Evolutionary conservation across 73 alveolate species (phyloP).

Genomic region (Stentor roeselii): DNA sequence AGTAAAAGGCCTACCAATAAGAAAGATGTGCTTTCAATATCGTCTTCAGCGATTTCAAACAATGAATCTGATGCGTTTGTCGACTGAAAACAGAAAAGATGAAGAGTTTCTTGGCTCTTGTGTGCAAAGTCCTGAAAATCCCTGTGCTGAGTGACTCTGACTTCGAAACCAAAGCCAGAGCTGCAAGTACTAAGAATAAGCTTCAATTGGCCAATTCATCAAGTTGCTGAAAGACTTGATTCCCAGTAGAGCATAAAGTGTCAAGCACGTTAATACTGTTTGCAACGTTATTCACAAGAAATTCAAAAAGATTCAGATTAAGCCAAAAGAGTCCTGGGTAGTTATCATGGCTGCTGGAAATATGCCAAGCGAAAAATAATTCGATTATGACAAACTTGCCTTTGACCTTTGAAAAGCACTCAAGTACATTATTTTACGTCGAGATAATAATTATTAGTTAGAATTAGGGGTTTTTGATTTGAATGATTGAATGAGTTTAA

Average conservation of each 20-base stretch:
- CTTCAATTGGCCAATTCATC: neutral
- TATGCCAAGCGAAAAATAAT: neutral
- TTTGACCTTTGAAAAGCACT: slow-evolving; percentile 24
- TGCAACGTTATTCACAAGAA: neutral
- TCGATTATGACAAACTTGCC: neutral
- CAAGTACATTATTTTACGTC: neutral
- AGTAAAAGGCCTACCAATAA: too few relatives aligned
- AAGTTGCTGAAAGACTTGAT: neutral
- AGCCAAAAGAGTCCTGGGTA: neutral
- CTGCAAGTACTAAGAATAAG: neutral
- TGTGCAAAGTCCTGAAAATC: neutral
- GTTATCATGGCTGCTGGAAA: neutral
- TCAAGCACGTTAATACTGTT: neutral
- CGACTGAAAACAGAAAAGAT: neutral
- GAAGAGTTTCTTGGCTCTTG: neutral
- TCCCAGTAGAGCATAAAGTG: neutral
- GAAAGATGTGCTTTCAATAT: neutral
- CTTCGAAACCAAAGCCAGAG: neutral
- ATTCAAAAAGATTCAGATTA: neutral
- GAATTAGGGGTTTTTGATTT: too few relatives aligned
- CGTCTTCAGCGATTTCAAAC: neutral
- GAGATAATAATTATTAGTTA: too few relatives aligned
- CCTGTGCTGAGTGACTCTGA: neutral
- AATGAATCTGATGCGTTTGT: neutral
- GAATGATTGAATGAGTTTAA: too few relatives aligned